These are phyloP conservation scores for Myxozyma lipomycoides DNA, from an alignment of 805 yeast species.

Conservation along the genomic window DNA sequence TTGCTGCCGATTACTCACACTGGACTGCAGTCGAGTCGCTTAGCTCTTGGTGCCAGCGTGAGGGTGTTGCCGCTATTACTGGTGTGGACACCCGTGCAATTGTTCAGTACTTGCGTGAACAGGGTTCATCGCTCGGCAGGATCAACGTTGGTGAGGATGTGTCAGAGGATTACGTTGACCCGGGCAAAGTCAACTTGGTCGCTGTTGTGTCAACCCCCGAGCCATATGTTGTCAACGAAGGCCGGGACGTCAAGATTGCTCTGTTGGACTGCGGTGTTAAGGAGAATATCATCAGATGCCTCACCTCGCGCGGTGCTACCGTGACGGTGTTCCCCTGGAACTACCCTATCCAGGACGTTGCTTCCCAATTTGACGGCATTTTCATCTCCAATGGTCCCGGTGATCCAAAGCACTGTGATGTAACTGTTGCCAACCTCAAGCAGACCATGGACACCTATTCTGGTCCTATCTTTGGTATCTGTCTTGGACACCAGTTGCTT, in stretches of 20 bases:
- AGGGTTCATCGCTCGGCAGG: constrained; percentile 90
- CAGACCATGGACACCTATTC: constrained; percentile 63
- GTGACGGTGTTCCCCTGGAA: constrained; percentile 95
- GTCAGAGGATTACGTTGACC: constrained; percentile 54
- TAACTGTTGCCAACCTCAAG: constrained; percentile 70
- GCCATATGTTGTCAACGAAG: constrained; percentile 73
- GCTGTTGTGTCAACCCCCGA: constrained; percentile 92
- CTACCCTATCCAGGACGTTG: constrained; percentile 87
- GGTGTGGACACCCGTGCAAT: constrained; percentile 97
- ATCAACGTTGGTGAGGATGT: constrained; percentile 73
- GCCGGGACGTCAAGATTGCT: constrained; percentile 68
- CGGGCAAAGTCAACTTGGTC: constrained; percentile 84
- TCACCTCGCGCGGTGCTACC: constrained; percentile 92
- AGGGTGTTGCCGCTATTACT: constrained; percentile 91
- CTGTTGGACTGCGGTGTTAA: constrained; percentile 97
- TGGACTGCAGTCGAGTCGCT: constrained; percentile 99
- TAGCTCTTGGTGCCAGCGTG: constrained; percentile 93
- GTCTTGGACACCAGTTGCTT: constrained; percentile 95
- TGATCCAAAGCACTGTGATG: constrained; percentile 86
- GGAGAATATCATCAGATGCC: constrained; percentile 91
- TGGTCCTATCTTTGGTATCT: constrained; percentile 93
- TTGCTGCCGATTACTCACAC: constrained; percentile 92
- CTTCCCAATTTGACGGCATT: constrained; percentile 88
- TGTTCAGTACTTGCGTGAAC: constrained; percentile 89
- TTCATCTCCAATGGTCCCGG: constrained; percentile 97